phyloP scores from a whole-genome alignment of 2,329 filamentous ascomycete species.

The Aulographum hederae region DNA sequence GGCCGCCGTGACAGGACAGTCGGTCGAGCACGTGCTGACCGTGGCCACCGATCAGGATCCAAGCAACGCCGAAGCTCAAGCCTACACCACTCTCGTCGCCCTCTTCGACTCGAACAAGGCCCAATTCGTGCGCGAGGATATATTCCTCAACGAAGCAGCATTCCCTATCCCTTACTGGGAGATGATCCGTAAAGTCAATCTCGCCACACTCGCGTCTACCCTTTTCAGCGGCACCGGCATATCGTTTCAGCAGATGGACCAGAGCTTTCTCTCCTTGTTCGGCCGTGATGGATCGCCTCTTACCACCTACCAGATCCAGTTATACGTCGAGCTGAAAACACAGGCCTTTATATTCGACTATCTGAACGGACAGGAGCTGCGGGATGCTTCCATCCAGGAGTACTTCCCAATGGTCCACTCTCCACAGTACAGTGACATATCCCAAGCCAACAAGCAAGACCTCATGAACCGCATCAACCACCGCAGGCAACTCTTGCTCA shows the following conservation, averaged over 20 bases:
- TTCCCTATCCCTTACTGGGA: neutral
- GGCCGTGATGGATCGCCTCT: slow-evolving; percentile 39
- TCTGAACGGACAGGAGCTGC: slow-evolving; percentile 31
- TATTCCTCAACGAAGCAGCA: slow-evolving; percentile 1
- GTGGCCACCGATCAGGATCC: too few relatives aligned
- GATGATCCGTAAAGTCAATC: slow-evolving; percentile 38
- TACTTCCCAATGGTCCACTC: slow-evolving; percentile 40
- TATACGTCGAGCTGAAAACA: slow-evolving; percentile 48
- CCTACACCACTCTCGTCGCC: slow-evolving; percentile 3
- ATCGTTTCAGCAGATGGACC: slow-evolving; percentile 43
- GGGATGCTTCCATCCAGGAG: slow-evolving; percentile 38
- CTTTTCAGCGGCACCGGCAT: slow-evolving; percentile 47
- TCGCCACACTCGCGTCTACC: slow-evolving; percentile 45
- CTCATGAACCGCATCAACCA: slow-evolving; percentile 36
- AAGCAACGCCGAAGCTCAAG: slow-evolving; percentile 3
- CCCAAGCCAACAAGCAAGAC: too few relatives aligned
- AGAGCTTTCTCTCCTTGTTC: slow-evolving; percentile 45
- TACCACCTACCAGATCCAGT: slow-evolving; percentile 38
- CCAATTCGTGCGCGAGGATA: neutral
- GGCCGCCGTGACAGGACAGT: too few relatives aligned
- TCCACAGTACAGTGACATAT: too few relatives aligned
- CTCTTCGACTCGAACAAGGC: slow-evolving; percentile 4
- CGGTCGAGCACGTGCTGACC: too few relatives aligned
- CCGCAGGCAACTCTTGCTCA: slow-evolving; percentile 37
- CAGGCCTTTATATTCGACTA: slow-evolving; percentile 47